A percentile compares a stretch with the other conserved stretches of the same genome.
phyloP scores from a whole-genome alignment of 2,329 filamentous ascomycete genomes.

The Cladophialophora carrionii region DNA sequence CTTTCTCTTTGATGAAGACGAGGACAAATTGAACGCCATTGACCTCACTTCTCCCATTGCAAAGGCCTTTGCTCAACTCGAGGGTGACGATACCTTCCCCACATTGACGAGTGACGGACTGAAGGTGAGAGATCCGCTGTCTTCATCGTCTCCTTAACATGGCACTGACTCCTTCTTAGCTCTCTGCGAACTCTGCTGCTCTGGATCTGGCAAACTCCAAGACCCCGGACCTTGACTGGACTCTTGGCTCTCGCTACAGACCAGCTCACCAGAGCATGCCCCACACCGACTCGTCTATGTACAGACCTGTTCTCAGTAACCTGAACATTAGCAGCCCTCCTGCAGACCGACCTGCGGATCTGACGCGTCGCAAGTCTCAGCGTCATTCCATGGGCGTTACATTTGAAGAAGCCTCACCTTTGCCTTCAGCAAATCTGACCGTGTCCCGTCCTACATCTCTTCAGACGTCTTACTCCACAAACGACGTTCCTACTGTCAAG shows the following conservation, averaged over 20 bases:
- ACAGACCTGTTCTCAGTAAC: slow-evolving; percentile 44
- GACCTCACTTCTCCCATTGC: slow-evolving; percentile 62
- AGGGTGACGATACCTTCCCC: slow-evolving; percentile 82
- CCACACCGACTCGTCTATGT: slow-evolving; percentile 55
- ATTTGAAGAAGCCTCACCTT: slow-evolving; percentile 39
- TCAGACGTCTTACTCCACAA: slow-evolving; percentile 86
- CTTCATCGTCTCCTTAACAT: slow-evolving; percentile 6
- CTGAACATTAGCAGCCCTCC: slow-evolving; percentile 42
- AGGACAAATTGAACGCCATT: slow-evolving; percentile 61
- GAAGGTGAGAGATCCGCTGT: slow-evolving; percentile 31
- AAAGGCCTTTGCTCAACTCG: slow-evolving; percentile 70
- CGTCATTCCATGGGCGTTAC: slow-evolving; percentile 52
- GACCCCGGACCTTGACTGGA: slow-evolving; percentile 67
- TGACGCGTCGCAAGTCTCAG: slow-evolving; percentile 45
- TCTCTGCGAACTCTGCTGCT: slow-evolving; percentile 78
- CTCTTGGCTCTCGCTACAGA: slow-evolving; percentile 69
- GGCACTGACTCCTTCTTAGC: slow-evolving; percentile 53
- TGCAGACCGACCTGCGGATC: slow-evolving; percentile 40
- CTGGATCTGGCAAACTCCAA: slow-evolving; percentile 76
- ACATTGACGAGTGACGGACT: slow-evolving; percentile 63
- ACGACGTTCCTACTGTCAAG: slow-evolving; percentile 85
- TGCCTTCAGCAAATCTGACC: slow-evolving; percentile 45
- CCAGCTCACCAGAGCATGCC: slow-evolving; percentile 64
- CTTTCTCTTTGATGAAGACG: slow-evolving; percentile 83
- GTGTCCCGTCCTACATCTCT: slow-evolving; percentile 55